Evolutionary conservation across 257 asterid genomes (phyloP).

Genomic region (Penstemon newberryi): DNA sequence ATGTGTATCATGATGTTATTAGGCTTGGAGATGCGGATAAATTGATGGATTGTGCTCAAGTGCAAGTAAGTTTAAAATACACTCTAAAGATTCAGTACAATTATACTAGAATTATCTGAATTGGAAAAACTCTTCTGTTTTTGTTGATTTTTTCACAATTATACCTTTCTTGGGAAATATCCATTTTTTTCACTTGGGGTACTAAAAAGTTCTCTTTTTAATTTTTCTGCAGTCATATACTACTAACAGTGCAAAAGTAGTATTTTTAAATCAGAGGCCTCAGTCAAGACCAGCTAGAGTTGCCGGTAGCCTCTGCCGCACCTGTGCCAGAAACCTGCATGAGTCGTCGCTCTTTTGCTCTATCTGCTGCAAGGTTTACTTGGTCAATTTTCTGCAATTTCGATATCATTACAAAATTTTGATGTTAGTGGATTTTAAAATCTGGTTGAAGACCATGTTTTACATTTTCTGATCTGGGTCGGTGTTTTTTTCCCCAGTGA

Average conservation of each 20-base stretch:
- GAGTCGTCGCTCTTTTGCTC: slow-evolving; percentile 58
- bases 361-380: slow-evolving; percentile 73
- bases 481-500: too few relatives aligned
- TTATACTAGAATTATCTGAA: not conserved
- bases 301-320: slow-evolving; percentile 47
- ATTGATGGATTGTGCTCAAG: slow-evolving; percentile 58
- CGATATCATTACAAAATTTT: not conserved
- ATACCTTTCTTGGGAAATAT: not conserved
- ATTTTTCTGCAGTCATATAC: slow-evolving; percentile 41
- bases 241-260: slow-evolving; percentile 59
- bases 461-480: too few relatives aligned
- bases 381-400: not conserved
- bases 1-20: slow-evolving; percentile 71
- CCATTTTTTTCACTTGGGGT: not conserved
- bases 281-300: slow-evolving; percentile 41
- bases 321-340: slow-evolving; percentile 54
- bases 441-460: not conserved
- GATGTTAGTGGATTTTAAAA: not conserved
- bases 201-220: not conserved
- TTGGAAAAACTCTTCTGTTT: not conserved
- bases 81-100: not conserved
- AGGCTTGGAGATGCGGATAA: slow-evolving; percentile 51
- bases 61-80: slow-evolving; percentile 52
- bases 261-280: slow-evolving; percentile 53
- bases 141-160: not conserved